phyloP scores from a whole-genome alignment of 352 stramenopile genomes.

The Globisporangium carolinianum region DNA sequence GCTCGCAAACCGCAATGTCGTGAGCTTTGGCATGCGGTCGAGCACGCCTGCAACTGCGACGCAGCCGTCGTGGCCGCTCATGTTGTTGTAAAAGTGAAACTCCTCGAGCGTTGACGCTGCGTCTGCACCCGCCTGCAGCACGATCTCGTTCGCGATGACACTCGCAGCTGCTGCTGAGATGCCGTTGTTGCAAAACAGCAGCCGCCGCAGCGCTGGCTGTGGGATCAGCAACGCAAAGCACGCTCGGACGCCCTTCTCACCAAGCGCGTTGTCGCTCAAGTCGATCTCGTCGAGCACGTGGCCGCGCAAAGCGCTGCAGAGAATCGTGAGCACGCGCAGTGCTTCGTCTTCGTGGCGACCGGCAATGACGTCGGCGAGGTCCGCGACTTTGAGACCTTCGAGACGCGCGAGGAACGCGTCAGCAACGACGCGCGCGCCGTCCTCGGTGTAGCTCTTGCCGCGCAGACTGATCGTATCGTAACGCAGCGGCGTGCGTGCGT shows the following conservation, averaged over 20 bases:
- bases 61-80: constrained; percentile 69
- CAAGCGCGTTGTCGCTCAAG: constrained; percentile 72
- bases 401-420: constrained; percentile 46
- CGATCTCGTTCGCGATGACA: constrained; percentile 62
- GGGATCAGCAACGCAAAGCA: constrained; percentile 73
- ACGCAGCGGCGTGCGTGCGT: constrained; percentile 27
- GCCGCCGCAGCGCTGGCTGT: constrained; percentile 44
- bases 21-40: constrained; percentile 35
- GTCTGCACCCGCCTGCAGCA: constrained; percentile 50
- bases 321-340: constrained; percentile 75
- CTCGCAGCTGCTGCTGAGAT: constrained; percentile 56
- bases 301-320: constrained; percentile 71
- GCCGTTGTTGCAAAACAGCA: constrained; percentile 77
- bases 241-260: constrained; percentile 67
- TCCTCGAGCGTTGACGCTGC: constrained; percentile 44
- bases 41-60: constrained; percentile 55
- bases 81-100: constrained; percentile 87
- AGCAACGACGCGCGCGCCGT: constrained; percentile 47
- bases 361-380: constrained; percentile 91
- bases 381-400: constrained; percentile 47
- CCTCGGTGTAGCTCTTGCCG: constrained; percentile 75
- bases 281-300: constrained; percentile 84
- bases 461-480: constrained; percentile 57
- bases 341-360: constrained; percentile 86
- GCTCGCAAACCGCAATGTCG: constrained; percentile 57